These are phyloP conservation scores for Phycomyces nitens DNA, from an alignment of 192 early-diverging fungal genomes.

Conservation along the genomic window DNA sequence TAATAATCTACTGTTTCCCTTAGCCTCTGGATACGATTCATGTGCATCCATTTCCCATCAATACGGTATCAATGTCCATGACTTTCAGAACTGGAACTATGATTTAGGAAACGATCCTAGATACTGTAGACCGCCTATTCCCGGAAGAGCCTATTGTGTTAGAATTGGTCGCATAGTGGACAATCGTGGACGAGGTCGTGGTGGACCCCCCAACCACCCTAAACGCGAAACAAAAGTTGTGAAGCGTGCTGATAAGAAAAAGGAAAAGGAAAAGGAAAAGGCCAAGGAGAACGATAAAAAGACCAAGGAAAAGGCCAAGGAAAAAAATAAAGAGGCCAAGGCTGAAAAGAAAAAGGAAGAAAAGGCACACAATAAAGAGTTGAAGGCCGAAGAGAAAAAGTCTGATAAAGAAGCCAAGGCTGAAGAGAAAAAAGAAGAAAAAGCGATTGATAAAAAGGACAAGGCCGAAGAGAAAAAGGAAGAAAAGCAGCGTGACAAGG, in stretches of 20 bases:
- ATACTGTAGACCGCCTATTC: conserved; percentile 6
- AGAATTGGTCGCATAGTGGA: not conserved
- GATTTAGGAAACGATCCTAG: conserved; percentile 7
- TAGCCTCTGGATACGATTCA: conserved; percentile 5
- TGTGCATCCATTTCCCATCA: conserved; percentile 8
- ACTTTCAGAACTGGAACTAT: conserved; percentile 12
- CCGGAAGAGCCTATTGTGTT: conserved; percentile 20
- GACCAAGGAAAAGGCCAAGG: too few relatives aligned
- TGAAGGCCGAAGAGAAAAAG: too few relatives aligned
- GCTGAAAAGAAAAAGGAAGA: too few relatives aligned
- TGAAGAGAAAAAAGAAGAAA: too few relatives aligned
- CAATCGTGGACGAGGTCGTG: conserved; percentile 2
- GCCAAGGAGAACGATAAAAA: too few relatives aligned
- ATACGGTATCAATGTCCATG: not conserved
- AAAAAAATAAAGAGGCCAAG: conserved; percentile 2
- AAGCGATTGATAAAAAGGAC: too few relatives aligned
- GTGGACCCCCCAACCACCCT: not conserved
- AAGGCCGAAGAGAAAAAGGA: too few relatives aligned
- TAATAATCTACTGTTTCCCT: not conserved
- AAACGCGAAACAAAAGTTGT: conserved; percentile 11
- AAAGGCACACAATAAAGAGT: too few relatives aligned
- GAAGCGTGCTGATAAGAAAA: not conserved
- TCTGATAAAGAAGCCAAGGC: too few relatives aligned
- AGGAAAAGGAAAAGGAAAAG: too few relatives aligned
- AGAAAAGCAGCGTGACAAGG: too few relatives aligned